Evolutionary conservation across 116 monocot genomes (phyloP), one percentile per base, ranked within the genome.

Genomic region (Iris pallida): DNA sequence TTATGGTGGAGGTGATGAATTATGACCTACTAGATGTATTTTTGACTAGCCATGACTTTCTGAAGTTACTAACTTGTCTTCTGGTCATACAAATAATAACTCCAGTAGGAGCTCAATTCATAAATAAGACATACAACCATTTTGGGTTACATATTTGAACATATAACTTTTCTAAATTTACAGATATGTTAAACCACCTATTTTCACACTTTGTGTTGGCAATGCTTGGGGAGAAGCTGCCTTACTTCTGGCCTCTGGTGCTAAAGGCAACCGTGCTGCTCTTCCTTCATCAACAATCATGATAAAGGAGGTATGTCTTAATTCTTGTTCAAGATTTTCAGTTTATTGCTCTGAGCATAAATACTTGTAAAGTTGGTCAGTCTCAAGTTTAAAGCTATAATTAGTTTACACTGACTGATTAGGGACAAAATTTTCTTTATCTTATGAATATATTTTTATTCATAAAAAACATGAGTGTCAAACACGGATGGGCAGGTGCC

Each of bases 201-300:
- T 96, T 65, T 92, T 89, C 64, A 92, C 96, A 53, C 89, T 96
- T 10, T 96, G 96, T 71, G 89, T 92, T 69, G 96, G 96, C 57
- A 96, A 96, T 87, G 96, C 96, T 53, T 96, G 92, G 92, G 92
- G 92, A 69, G 96, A 96, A 79, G 92, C 92, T 63, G 92, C 96
- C 11, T 63, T 96, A 55, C 92, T 96, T 67, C 75, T 96, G 74
- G 86, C 96, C 75, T 75, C 96, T 83, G 96, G 96, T 79, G 80
- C 86, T 47, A 89, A 53, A 81, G 96, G 96, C 59, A 96, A 96
- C 62, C 91, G 92, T 66, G 74, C 96, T 51, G 96, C 96, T 63
- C 78, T 96, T 45, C 96, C 96, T 61, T 96, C 96, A 77, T 86
- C 96, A 45, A 86, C 85, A 40, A 89, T 96, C 55, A 96, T 96